Base-by-base conservation (phyloP, 1,284 basidiomycete species). In the Pseudozyma hubeiensis region DNA sequence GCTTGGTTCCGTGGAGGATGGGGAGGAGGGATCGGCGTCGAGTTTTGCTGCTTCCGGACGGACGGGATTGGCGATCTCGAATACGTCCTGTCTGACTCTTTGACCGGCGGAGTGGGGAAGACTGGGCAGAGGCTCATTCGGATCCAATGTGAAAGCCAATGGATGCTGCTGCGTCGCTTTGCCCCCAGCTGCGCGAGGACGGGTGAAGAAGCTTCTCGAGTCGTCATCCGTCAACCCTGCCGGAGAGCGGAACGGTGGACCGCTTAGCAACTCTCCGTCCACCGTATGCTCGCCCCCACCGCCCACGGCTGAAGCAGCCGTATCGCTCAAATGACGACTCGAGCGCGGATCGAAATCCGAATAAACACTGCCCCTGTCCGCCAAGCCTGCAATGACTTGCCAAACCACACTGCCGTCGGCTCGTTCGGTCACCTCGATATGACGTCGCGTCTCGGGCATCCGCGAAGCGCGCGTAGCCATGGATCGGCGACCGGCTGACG, bases 361-460 rank as follows among this genome's bases (percentile, higher is more conserved):
- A 53, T 79, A 78, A 6, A 69, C 51, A 53, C 77, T 79, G 7
- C 54, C 57, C 14, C 79, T 57, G 30, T 76, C 79, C 11, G 76
- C 70, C 30, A 81, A 49, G 0, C 79, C 79, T 1, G 79, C 79
- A 41, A 81, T 77, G 17, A 81, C 78, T 49, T 81, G 79, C 79
- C 79, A 81, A 5, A 81, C 76, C 7, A 81, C 74, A 37, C 70
- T 75, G 1, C 79, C 79, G 46, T 81, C 79, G 1, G 79, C 79
- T 2, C 79, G 62, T 47, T 81, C 78, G 8, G 79, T 81, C 14
- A 81, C 78, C 44, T 81, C 79, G 49, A 81, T 81, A 44, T 81
- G 79, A 41, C 50, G 50, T 5, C 74, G 47, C 11, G 47, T 47
- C 44, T 47, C 55, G 3, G 64, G 60, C 40, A 55, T 64, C 14